A percentile compares a stretch with the other conserved stretches of the same genome.
Conservation (phyloP, 2,329 filamentous ascomycete species). For the Monosporascus sp. region DNA sequence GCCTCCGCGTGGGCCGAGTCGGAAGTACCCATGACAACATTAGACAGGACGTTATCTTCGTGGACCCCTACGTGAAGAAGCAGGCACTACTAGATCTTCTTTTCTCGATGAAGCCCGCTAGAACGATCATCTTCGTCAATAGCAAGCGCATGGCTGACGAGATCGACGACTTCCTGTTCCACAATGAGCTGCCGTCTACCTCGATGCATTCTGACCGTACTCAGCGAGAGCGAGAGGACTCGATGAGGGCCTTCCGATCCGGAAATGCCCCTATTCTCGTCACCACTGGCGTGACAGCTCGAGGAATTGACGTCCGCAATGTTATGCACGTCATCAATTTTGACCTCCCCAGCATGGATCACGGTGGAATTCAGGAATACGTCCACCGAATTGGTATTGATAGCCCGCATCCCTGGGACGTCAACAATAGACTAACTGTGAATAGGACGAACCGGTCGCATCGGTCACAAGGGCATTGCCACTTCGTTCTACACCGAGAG, state of each 20-base stretch:
- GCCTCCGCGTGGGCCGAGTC: conserved; percentile 79
- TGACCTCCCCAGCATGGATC: conserved; percentile 66
- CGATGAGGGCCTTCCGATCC: conserved; percentile 76
- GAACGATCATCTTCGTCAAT: conserved; percentile 90
- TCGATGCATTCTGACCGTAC: conserved; percentile 86
- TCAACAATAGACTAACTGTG: conserved; percentile 9
- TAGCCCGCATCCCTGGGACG: background rate
- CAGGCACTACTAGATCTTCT: conserved; percentile 68
- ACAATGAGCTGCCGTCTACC: conserved; percentile 71
- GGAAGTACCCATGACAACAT: conserved; percentile 82
- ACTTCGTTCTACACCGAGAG: conserved; percentile 83
- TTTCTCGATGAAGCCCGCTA: conserved; percentile 60
- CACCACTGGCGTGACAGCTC: conserved; percentile 79
- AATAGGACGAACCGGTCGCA: conserved; percentile 82
- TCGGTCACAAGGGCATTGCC: conserved; percentile 79
- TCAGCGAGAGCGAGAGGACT: conserved; percentile 86
- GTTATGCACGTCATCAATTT: conserved; percentile 93
- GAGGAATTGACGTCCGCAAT: conserved; percentile 82
- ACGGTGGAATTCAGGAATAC: conserved; percentile 92
- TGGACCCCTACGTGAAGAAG: conserved; percentile 62
- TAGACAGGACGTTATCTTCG: conserved; percentile 66
- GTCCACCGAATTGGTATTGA: conserved; percentile 82
- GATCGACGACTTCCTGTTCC: conserved; percentile 83
- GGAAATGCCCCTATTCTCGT: conserved; percentile 75
- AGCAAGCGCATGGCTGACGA: conserved; percentile 71